A percentile compares a stretch with the other conserved stretches of the same genome.
Evolutionary conservation across 345 rosid genomes (phyloP).

Genomic region (Euphorbia pulcherrima): DNA sequence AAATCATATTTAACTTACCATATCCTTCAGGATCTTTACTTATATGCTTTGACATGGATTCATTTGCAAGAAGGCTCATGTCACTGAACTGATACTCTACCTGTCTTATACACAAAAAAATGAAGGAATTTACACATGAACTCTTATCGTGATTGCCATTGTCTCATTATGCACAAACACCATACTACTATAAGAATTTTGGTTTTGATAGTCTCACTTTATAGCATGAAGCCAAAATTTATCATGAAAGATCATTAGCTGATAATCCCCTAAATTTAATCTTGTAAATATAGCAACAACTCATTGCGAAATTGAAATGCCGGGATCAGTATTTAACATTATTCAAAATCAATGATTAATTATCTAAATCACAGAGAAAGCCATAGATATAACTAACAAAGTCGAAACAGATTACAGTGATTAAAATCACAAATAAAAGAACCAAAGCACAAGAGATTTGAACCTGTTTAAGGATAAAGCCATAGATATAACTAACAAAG

Average conservation of each 20-base stretch:
- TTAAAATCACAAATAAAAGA: neutral
- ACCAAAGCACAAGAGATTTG: neutral
- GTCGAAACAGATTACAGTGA: neutral
- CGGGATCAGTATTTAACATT: too few relatives aligned
- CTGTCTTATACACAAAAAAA: slow-evolving; percentile 31
- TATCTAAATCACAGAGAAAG: neutral
- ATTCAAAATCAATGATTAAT: too few relatives aligned
- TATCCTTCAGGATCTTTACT: slow-evolving; percentile 84
- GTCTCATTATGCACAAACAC: neutral
- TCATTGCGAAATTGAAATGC: too few relatives aligned
- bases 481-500: neutral
- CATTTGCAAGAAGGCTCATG: slow-evolving; percentile 89
- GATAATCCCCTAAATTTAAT: neutral
- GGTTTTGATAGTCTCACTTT: neutral
- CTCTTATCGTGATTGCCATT: neutral
- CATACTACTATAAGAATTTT: neutral
- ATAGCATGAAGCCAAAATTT: too few relatives aligned
- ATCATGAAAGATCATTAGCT: neutral
- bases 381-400: neutral
- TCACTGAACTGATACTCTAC: slow-evolving; percentile 89
- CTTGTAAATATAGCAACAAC: too few relatives aligned
- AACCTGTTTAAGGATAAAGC: slow-evolving; percentile 75
- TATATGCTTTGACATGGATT: slow-evolving; percentile 71
- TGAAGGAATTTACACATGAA: neutral
- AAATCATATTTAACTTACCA: slow-evolving; percentile 45